Evolutionary conservation across 83 land plant species (phyloP), one percentile per base, ranked within the genome.

Genomic region (Thuja plicata): DNA sequence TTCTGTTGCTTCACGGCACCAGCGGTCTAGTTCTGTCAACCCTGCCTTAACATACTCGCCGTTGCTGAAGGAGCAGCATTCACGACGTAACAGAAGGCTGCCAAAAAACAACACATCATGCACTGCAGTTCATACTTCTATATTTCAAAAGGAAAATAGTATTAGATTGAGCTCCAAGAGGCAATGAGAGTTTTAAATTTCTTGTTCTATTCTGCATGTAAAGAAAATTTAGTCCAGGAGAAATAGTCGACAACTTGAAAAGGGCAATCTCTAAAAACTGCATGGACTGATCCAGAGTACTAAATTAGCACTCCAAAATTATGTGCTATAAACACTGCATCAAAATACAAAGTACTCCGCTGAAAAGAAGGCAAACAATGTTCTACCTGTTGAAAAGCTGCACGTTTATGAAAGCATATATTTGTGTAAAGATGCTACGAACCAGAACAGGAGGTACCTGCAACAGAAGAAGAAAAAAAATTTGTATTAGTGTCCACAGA

Each of bases 21-120:
- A 97, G 32, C 92, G 95, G 84, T 96, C 98, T 79, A 97, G 88
- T 88, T 97, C 99, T 80, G 95, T 94, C 89, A 97, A 90, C 43
- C 99, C 99, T 87, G 96, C 93, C 88, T 96, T 97, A 13, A 97
- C 93, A 89, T 95, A 97, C 70, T 97, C 99, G 41, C 98, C 99
- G 89, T 97, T 97, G 90, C 98, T 96, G 81, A 95, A 97, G 46
- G 99, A 97, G 92, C 99, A 97, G 90, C 99, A 97, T 89, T 97
- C 99, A 19, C 99, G 94, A 8, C 99, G 95, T 76, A 97, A 93
- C 54, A 97, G 90, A 62, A 97, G 90, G 87, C 99, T 97, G 93
- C 76, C 82, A 86, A 46, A 45, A 71, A 35, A 89, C 27, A 30
- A 85, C 46, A 45, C 50, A 45, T 50, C 85, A 81, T 81, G 30